Base-by-base conservation (phyloP, 2,329 filamentous ascomycete genomes). In the Talaromyces islandicus region DNA sequence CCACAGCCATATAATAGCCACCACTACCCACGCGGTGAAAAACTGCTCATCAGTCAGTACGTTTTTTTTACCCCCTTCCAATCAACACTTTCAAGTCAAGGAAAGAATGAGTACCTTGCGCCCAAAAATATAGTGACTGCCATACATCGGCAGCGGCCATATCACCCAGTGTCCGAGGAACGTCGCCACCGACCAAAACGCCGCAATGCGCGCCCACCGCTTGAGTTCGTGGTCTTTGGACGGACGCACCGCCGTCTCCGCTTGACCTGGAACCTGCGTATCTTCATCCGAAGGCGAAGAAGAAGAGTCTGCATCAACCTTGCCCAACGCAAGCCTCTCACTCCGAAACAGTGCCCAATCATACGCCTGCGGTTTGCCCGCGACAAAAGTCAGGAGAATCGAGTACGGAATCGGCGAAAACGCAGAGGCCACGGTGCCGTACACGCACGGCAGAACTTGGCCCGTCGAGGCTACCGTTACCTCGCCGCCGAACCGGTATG, bases 71-170 rank as follows among this genome's bases (percentile, higher is more conserved):
- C 7, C 10, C 32, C n/a, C n/a, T n/a, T n/a, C n/a, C n/a, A n/a
- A n/a, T n/a, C n/a, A n/a, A n/a, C n/a, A n/a, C n/a, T n/a, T 14
- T 5, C 4, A n/a, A 27, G 1, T 38, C 21, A 35, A 12, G 4
- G 7, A 32, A 21, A 35, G 3, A 53, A 57, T 21, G 66, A 68
- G 54, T 64, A 75, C 74, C 61, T 68, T 68, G 58, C 78, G 77
- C 1, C 71, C 71, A 63, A 83, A 83, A 0, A 83, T 69, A 59
- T 83, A 83, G 9, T 76, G 74, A 0, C 79, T 75, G 0, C 76
- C 81, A 63, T 83, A 83, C 80, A 83, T 84, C 0, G 81, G 81
- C 51, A 83, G 69, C 0, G 81, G 81, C 80, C 81, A 84, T 2
- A 83, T 61, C 1, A 83, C 79, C 80, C 79, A 82, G 57, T 83